phyloP scores from a whole-genome alignment of 2,329 filamentous ascomycete genomes.

The Xylaria sp. region DNA sequence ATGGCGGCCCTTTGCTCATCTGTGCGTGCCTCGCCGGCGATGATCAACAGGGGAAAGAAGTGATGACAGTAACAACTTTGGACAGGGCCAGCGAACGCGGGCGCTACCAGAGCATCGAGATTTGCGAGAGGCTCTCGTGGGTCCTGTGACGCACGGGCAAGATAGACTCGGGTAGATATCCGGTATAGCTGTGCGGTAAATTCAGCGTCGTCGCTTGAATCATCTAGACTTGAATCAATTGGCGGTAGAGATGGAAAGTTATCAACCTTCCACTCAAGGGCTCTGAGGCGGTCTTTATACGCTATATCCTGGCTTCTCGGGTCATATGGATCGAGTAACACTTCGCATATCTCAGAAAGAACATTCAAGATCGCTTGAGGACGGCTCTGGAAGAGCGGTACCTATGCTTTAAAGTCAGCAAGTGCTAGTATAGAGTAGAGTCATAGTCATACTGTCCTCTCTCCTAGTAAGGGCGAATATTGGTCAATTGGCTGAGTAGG shows the following conservation, averaged over 20 bases:
- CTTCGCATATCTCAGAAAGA: slow-evolving; percentile 42
- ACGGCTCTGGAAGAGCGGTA: slow-evolving; percentile 28
- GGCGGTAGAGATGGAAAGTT: slow-evolving; percentile 17
- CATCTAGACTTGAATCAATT: not conserved
- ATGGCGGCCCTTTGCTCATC: slow-evolving; percentile 51
- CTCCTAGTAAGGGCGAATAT: slow-evolving; percentile 1
- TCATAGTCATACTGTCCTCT: slow-evolving; percentile 27
- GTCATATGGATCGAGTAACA: slow-evolving; percentile 41
- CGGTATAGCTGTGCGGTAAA: slow-evolving; percentile 38
- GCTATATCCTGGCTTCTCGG: slow-evolving; percentile 30
- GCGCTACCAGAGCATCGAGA: slow-evolving; percentile 41
- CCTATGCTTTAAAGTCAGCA: slow-evolving; percentile 17
- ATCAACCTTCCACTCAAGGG: slow-evolving; percentile 33
- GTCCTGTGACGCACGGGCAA: slow-evolving; percentile 42
- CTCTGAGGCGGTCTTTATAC: slow-evolving; percentile 36
- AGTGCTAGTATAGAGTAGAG: not conserved
- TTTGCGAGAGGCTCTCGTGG: slow-evolving; percentile 39
- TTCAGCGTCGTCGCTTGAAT: not conserved
- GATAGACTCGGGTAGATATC: slow-evolving; percentile 41
- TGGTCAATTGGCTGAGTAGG: not conserved
- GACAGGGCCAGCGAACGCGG: slow-evolving; percentile 36
- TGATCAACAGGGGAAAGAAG: slow-evolving; percentile 52
- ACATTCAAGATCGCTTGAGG: slow-evolving; percentile 39
- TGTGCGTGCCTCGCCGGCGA: slow-evolving; percentile 51
- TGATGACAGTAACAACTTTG: slow-evolving; percentile 44